Conservation (phyloP, 1,284 basidiomycete species). For the Leccinum colubrinum region DNA sequence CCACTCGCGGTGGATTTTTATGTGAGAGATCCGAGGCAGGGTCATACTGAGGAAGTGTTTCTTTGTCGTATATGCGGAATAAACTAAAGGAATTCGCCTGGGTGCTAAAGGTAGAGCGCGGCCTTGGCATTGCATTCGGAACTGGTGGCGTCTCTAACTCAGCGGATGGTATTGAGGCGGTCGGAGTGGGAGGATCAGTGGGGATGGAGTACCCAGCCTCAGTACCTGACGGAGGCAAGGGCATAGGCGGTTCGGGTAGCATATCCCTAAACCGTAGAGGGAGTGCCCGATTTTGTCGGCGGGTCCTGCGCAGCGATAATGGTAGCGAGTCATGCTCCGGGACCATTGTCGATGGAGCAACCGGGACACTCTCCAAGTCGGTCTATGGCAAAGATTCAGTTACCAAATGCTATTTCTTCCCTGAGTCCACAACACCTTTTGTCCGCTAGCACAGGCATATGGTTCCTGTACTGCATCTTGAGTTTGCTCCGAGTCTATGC, state of each 20-base stretch:
- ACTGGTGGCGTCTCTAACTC: not conserved
- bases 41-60: not conserved
- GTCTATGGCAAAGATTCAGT: not conserved
- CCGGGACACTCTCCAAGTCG: not conserved
- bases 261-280: not conserved
- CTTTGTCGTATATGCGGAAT: not conserved
- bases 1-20: not conserved
- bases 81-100: not conserved
- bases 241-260: not conserved
- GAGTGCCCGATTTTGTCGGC: not conserved
- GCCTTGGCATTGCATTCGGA: not conserved
- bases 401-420: too few species aligned
- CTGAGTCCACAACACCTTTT: fast-evolving
- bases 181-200: not conserved
- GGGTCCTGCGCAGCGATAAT: not conserved
- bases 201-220: too few species aligned
- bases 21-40: not conserved
- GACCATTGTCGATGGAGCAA: too few species aligned
- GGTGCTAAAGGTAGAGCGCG: not conserved
- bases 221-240: not conserved
- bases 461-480: too few species aligned
- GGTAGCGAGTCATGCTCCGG: not conserved
- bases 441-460: too few species aligned
- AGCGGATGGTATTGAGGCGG: not conserved
- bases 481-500: too few species aligned